Conservation (phyloP, 1,284 basidiomycete species). For the Ustilago hordei region DNA sequence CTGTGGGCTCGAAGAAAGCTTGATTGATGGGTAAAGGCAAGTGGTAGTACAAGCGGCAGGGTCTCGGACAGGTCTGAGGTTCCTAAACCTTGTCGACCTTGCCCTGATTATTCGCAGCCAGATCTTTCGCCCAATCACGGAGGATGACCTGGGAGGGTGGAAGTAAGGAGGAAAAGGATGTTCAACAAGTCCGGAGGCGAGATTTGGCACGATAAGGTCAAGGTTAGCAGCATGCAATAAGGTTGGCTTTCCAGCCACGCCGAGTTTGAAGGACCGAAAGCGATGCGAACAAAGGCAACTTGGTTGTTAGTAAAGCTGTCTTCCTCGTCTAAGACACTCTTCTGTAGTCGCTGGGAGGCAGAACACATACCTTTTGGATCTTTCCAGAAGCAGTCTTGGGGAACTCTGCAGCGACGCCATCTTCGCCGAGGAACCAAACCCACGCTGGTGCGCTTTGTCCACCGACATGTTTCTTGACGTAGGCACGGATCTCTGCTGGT, state of each 20-base stretch:
- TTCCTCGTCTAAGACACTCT: neutral
- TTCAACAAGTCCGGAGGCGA: neutral
- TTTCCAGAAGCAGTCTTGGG: slow-evolving; percentile 90
- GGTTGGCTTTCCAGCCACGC: slow-evolving; percentile 19
- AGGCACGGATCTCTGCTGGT: slow-evolving; percentile 72
- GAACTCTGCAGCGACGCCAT: slow-evolving; percentile 75
- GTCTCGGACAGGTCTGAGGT: neutral
- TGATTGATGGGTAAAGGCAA: neutral
- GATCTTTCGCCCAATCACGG: slow-evolving; percentile 70
- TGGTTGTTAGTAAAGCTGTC: slow-evolving; percentile 13
- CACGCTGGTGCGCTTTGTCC: slow-evolving; percentile 75
- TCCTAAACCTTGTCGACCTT: slow-evolving; percentile 38
- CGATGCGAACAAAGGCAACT: slow-evolving; percentile 21
- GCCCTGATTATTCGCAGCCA: slow-evolving; percentile 43
- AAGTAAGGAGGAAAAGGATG: neutral
- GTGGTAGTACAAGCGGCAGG: neutral
- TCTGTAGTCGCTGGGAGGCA: slow-evolving; percentile 11
- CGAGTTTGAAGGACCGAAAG: slow-evolving; percentile 24
- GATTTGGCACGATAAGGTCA: slow-evolving; percentile 3
- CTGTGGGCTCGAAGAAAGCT: neutral
- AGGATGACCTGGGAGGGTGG: slow-evolving; percentile 69
- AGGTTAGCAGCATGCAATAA: slow-evolving; percentile 11
- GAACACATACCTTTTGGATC: slow-evolving; percentile 78
- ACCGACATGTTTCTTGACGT: slow-evolving; percentile 55
- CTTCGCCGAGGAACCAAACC: slow-evolving; percentile 84